phyloP scores from a whole-genome alignment of 2,329 filamentous ascomycete genomes.

The Aureobasidium subglaciale region DNA sequence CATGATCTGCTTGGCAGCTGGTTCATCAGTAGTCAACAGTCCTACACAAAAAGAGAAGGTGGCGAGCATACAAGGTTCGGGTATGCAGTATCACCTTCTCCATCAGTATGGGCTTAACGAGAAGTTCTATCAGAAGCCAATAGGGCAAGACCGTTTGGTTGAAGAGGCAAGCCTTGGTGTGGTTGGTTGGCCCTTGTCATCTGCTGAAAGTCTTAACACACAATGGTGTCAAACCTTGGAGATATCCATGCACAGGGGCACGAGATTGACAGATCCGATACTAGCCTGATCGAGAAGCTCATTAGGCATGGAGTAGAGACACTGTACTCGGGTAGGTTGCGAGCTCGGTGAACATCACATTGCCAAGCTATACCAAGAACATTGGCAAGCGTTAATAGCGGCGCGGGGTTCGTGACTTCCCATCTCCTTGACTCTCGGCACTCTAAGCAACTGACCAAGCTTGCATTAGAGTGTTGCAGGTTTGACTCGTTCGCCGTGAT shows the following conservation, averaged over 20 bases:
- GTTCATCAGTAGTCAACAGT: neutral
- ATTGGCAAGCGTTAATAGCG: neutral
- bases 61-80: neutral
- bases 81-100: neutral
- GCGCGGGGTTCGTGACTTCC: neutral
- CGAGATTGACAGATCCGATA: neutral
- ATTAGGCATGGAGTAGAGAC: neutral
- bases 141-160: neutral
- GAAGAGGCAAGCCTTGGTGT: neutral
- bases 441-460: neutral
- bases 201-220: neutral
- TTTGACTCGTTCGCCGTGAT: neutral
- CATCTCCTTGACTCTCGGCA: neutral
- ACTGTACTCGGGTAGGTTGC: neutral
- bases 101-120: slow-evolving; percentile 1
- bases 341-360: neutral
- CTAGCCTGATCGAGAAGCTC: slow-evolving; percentile 8
- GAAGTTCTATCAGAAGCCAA: neutral
- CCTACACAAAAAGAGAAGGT: slow-evolving; percentile 7
- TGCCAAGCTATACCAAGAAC: slow-evolving; percentile 14
- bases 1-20: neutral
- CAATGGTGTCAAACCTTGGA: neutral
- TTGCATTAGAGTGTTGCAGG: neutral
- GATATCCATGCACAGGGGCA: neutral
- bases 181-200: neutral